Evolutionary conservation across 495 filamentous ascomycete species (phyloP), one percentile per base, ranked within the genome.

Genomic region (Sporormia fimetaria): DNA sequence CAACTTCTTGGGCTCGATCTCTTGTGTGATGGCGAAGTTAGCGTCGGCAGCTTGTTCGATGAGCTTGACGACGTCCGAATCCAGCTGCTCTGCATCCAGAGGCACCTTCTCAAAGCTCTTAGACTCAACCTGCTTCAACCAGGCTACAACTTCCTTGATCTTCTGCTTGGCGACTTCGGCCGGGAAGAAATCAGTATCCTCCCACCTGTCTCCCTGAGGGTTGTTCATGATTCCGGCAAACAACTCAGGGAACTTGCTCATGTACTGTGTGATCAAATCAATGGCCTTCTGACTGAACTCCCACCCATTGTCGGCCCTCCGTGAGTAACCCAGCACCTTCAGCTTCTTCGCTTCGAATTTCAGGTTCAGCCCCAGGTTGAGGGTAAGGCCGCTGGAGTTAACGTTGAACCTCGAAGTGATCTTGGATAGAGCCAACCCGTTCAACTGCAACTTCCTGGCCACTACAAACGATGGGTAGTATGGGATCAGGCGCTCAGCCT

Each of bases 261-360:
- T 95, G 61, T 96, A 99, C 37, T 87, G 71, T 32, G 70, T 67
- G 5, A 99, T 68, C 42, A 99, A 63, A 4, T 75, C 67, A 31
- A 94, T 67, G 6, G 92, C 85, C 52, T 87, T 85, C 38, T 73
- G 68, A 54, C 85, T 93, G 56, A 90, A 96, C 61, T 96, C 92
- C 92, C 92, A 99, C 6, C 92, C 92, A 10, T 70, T 78, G 9
- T 75, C 68, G 12, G 75, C 76, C 33, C 83, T 82, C 44, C 86
- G 84, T 12, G 88, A 93, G 58, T 95, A 99, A 4, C 92, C 92
- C 11, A 96, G 68, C 4, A 99, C 92, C 61, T 99, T 99, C 40
- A 85, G 74, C 63, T 95, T 92, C 62, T 78, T 85, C 0, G 79
- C 80, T 59, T 99, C 88, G 41, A 96, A 96, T 57, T 99, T 99